A percentile compares a stretch with the other conserved stretches of the same genome.
These are phyloP conservation scores for Pythium aristosporum DNA, from an alignment of 352 stramenopile species.

Conservation along the genomic window DNA sequence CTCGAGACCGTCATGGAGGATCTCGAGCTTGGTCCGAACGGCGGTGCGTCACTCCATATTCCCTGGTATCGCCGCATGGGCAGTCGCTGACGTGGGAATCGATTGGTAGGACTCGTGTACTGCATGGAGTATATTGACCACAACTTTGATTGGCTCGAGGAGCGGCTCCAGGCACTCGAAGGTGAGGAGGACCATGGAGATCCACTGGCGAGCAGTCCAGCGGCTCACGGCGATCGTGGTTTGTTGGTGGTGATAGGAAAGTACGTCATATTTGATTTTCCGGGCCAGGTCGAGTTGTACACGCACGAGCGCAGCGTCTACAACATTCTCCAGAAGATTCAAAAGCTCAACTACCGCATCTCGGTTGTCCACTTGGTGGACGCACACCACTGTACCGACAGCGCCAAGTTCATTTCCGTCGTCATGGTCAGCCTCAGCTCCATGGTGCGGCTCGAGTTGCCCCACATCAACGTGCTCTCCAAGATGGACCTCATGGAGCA, in stretches of 20 bases:
- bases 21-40: conserved; percentile 95
- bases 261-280: conserved; percentile 99
- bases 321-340: conserved; percentile 93
- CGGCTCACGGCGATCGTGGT: no score
- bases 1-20: conserved; percentile 95
- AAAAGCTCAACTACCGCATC: conserved; percentile 86
- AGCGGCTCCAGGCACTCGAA: conserved; percentile 80
- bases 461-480: conserved; percentile 98
- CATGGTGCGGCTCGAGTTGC: conserved; percentile 97
- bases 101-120: conserved; percentile 90
- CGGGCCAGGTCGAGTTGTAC: conserved; percentile 99
- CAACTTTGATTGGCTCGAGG: conserved; percentile 98
- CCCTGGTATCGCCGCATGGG: background rate
- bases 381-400: conserved; percentile 91
- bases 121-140: conserved; percentile 99
- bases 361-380: conserved; percentile 96
- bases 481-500: conserved; percentile 98
- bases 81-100: background rate
- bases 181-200: conserved; percentile 12
- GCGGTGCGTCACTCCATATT: conserved; percentile 41
- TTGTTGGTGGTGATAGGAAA: conserved; percentile 69
- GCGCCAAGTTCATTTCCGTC: conserved; percentile 97
- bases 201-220: background rate
- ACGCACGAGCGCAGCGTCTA: conserved; percentile 98
- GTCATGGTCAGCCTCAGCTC: conserved; percentile 95